Percentiles rank a stretch among this genome's conserved stretches.
These are phyloP conservation scores for Gentiana dahurica DNA, from an alignment of 257 asterid genomes.

Conservation along the genomic window DNA sequence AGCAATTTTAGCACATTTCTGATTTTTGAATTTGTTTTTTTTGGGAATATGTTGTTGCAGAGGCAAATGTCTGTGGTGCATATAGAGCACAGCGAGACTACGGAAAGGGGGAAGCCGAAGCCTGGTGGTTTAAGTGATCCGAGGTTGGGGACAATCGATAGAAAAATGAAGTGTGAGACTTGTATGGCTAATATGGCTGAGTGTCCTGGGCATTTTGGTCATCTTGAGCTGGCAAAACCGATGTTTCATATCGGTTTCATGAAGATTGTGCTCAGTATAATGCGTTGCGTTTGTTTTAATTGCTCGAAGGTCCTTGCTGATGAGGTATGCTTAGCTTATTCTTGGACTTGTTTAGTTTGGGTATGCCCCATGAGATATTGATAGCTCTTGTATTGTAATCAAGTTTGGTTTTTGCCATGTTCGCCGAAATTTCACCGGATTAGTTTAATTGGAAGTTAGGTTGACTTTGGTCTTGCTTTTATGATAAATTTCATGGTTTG, in stretches of 20 bases:
- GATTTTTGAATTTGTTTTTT: neutral
- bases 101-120: constrained; percentile 95
- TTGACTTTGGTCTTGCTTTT: no score
- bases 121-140: constrained; percentile 86
- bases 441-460: no score
- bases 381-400: no score
- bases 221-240: constrained; percentile 95
- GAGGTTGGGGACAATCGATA: constrained; percentile 83
- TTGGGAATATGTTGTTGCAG: constrained; percentile 26
- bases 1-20: neutral
- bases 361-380: no score
- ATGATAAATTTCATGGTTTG: no score
- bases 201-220: constrained; percentile 98
- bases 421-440: no score
- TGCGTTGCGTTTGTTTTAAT: constrained; percentile 91
- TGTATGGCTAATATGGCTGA: constrained; percentile 99
- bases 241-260: constrained; percentile 96
- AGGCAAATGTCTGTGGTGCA: constrained; percentile 98
- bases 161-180: constrained; percentile 95
- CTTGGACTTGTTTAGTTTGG: no score
- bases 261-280: constrained; percentile 78
- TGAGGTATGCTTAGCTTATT: constrained; percentile 38
- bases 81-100: constrained; percentile 95
- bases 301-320: constrained; percentile 92
- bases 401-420: no score